Evolutionary conservation across 2,329 filamentous ascomycete genomes (phyloP).

Genomic region (Fusarium sp.): DNA sequence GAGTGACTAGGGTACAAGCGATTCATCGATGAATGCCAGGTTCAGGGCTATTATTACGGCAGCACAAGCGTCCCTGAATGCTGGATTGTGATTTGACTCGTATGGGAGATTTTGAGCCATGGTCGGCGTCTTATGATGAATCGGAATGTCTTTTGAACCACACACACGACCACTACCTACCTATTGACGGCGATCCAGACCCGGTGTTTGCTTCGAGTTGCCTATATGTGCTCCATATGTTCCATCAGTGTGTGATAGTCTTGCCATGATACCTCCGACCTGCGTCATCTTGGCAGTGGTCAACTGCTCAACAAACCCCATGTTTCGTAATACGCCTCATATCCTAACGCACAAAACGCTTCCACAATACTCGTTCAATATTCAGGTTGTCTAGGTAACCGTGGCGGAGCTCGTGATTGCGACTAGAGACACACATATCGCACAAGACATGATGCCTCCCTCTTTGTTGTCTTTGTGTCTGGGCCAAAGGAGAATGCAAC

Average conservation of each 20-base stretch:
- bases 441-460: background rate
- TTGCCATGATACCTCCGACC: background rate
- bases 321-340: background rate
- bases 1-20: slow-evolving; percentile 45
- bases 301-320: background rate
- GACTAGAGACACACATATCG: background rate
- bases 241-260: slow-evolving; percentile 8
- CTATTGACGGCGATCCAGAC: slow-evolving; percentile 8
- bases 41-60: slow-evolving; percentile 46
- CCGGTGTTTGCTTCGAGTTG: slow-evolving; percentile 8
- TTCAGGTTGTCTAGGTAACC: background rate
- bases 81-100: slow-evolving; percentile 47
- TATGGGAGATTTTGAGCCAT: slow-evolving; percentile 46
- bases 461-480: background rate
- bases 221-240: slow-evolving; percentile 14
- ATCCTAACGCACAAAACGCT: background rate
- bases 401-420: background rate
- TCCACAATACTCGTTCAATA: background rate
- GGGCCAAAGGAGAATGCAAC: background rate
- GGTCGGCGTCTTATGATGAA: slow-evolving; percentile 47
- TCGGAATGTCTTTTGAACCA: slow-evolving; percentile 46
- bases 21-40: slow-evolving; percentile 47
- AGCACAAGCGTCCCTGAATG: slow-evolving; percentile 42
- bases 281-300: background rate
- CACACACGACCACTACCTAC: slow-evolving; percentile 25